A percentile compares a stretch with the other conserved stretches of the same genome.
Evolutionary conservation across 1,284 basidiomycete genomes (phyloP).

Genomic region (Ceratobasidium papillatum): DNA sequence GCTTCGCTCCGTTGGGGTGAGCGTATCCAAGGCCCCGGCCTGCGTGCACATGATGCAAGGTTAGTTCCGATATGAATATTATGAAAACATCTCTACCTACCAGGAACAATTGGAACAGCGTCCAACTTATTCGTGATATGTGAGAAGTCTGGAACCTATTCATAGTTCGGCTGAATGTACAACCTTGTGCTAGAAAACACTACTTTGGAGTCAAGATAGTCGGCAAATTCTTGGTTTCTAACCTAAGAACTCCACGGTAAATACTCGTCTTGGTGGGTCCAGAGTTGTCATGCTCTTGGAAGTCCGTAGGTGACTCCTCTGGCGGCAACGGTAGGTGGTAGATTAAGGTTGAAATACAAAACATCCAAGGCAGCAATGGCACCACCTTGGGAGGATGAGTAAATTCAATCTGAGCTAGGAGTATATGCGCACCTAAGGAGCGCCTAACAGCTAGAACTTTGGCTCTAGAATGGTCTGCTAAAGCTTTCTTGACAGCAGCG

Average conservation of each 20-base stretch:
- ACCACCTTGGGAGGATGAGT: conserved; percentile 49
- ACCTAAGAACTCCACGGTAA: conserved; percentile 25
- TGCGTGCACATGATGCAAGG: not conserved
- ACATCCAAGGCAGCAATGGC: conserved; percentile 63
- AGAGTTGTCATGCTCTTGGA: conserved; percentile 54
- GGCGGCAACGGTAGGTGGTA: conserved; percentile 38
- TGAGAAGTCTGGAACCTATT: conserved; percentile 50
- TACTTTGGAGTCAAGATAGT: conserved; percentile 28
- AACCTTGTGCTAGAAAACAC: not conserved
- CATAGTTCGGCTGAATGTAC: conserved; percentile 36
- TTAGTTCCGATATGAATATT: not conserved
- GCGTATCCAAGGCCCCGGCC: conserved; percentile 34
- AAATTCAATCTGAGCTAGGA: not conserved
- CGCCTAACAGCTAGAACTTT: conserved; percentile 41
- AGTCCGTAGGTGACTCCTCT: conserved; percentile 37
- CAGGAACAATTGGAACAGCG: conserved; percentile 59
- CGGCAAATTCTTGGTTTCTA: conserved; percentile 43
- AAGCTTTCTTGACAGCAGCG: conserved; percentile 5
- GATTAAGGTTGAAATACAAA: conserved; percentile 40
- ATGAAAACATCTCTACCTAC: conserved; percentile 9
- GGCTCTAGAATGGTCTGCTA: conserved; percentile 29
- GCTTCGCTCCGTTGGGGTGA: conserved; percentile 51
- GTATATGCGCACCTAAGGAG: conserved; percentile 37
- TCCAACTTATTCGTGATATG: conserved; percentile 62
- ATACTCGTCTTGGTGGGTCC: not conserved